phyloP scores from a whole-genome alignment of 768 basidiomycete genomes.

The Termitomyces sp. region DNA sequence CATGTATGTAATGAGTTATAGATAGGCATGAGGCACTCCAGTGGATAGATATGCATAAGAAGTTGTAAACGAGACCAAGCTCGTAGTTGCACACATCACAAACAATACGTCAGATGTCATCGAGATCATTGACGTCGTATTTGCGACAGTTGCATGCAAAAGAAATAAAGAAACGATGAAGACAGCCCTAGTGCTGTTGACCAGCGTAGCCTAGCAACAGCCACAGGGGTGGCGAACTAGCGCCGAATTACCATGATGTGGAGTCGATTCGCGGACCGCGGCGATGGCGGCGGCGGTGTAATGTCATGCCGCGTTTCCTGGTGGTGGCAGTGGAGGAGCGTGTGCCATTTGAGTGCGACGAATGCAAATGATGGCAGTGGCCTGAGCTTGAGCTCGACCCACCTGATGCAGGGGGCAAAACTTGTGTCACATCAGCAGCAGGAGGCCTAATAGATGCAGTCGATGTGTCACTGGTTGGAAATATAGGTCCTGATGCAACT shows the following conservation, averaged over 20 bases:
- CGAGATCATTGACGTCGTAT: slow-evolving; percentile 5
- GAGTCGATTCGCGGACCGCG: background rate
- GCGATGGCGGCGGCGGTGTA: background rate
- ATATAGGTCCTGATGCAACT: background rate
- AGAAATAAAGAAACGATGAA: background rate
- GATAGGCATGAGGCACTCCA: background rate
- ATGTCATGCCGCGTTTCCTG: background rate
- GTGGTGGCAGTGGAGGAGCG: background rate
- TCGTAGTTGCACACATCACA: background rate
- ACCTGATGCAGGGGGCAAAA: background rate
- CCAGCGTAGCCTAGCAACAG: background rate
- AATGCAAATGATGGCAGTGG: background rate
- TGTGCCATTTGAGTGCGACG: background rate
- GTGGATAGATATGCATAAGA: background rate
- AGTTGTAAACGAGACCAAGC: background rate
- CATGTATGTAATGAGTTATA: background rate
- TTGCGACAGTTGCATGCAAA: slow-evolving; percentile 1
- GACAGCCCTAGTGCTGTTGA: background rate
- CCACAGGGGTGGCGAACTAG: background rate
- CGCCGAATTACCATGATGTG: slow-evolving; percentile 4
- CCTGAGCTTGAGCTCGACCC: background rate
- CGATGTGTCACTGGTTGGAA: background rate
- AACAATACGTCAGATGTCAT: slow-evolving; percentile 5
- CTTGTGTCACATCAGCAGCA: background rate
- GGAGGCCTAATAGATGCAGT: background rate